Evolutionary conservation across 805 yeast species (phyloP).

Genomic region (Trichomonascus vanleenenianus): DNA sequence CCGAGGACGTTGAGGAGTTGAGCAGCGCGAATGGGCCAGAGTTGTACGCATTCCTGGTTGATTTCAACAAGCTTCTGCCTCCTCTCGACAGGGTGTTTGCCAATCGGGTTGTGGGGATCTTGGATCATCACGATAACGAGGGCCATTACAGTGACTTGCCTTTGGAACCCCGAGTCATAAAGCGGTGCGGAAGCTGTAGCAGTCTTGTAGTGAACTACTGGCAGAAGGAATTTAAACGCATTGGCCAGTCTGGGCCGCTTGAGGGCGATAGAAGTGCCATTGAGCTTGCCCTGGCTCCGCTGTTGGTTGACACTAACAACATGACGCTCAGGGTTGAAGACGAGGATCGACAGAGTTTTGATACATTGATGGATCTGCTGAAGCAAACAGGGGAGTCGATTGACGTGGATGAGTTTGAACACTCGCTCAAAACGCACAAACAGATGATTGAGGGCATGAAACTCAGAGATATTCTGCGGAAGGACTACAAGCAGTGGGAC

Average conservation of each 20-base stretch:
- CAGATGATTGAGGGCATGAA: constrained; percentile 55
- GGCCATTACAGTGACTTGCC: constrained; percentile 31
- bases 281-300: constrained; percentile 53
- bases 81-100: constrained; percentile 32
- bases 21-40: constrained; percentile 11
- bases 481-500: constrained; percentile 76
- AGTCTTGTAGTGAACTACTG: constrained; percentile 64
- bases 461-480: constrained; percentile 55
- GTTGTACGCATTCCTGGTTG: constrained; percentile 56
- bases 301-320: constrained; percentile 68
- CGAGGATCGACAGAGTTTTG: constrained; percentile 44
- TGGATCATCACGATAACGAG: constrained; percentile 88
- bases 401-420: constrained; percentile 12
- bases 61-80: constrained; percentile 68
- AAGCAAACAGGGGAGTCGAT: neutral
- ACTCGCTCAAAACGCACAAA: constrained; percentile 41
- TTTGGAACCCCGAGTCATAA: constrained; percentile 50
- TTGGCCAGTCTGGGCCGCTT: neutral
- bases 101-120: constrained; percentile 38
- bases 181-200: constrained; percentile 69
- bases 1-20: constrained; percentile 48
- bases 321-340: constrained; percentile 52
- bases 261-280: neutral
- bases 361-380: constrained; percentile 28
- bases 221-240: constrained; percentile 1